Percentiles rank a stretch among this genome's conserved stretches.
Conservation (phyloP, 2,329 filamentous ascomycete genomes). For the Nectriaceae sp. region DNA sequence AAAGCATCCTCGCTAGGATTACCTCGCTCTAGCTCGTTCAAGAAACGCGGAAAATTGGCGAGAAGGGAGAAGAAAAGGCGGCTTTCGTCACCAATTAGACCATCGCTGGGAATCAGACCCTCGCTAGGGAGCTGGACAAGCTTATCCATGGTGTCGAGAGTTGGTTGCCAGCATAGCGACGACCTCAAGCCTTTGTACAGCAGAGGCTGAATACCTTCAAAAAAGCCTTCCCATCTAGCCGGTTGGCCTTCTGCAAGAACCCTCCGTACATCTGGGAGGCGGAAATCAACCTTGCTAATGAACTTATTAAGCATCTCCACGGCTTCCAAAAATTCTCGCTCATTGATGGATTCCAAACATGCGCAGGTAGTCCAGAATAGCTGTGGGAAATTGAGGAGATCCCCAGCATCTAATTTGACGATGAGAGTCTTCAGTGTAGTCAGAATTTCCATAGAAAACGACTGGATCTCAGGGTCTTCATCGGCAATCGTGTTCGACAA, state of each 20-base stretch:
- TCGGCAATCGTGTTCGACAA: conserved; percentile 97
- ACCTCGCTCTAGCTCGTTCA: conserved; percentile 74
- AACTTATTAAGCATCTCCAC: conserved; percentile 89
- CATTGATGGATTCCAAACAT: conserved; percentile 94
- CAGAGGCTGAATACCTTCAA: conserved; percentile 82
- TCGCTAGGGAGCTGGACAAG: conserved; percentile 79
- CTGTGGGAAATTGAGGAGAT: conserved; percentile 87
- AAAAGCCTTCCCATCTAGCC: conserved; percentile 82
- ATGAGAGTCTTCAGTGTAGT: conserved; percentile 94
- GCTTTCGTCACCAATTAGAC: conserved; percentile 78
- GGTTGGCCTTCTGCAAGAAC: conserved; percentile 79
- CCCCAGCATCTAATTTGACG: conserved; percentile 74
- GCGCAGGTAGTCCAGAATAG: conserved; percentile 98
- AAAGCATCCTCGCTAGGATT: conserved; percentile 56
- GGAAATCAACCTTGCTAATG: conserved; percentile 80
- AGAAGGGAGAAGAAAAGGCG: conserved; percentile 84
- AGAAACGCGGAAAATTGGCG: conserved; percentile 86
- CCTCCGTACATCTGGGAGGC: conserved; percentile 66
- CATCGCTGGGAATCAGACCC: conserved; percentile 72
- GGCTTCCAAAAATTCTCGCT: conserved; percentile 89
- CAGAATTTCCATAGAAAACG: conserved; percentile 96
- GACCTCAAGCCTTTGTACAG: conserved; percentile 93
- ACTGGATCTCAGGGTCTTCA: conserved; percentile 90
- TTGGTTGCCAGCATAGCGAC: conserved; percentile 76
- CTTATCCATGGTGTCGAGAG: conserved; percentile 75